Conservation (phyloP, 148 eudicot genomes). For the Polygonum aviculare region DNA sequence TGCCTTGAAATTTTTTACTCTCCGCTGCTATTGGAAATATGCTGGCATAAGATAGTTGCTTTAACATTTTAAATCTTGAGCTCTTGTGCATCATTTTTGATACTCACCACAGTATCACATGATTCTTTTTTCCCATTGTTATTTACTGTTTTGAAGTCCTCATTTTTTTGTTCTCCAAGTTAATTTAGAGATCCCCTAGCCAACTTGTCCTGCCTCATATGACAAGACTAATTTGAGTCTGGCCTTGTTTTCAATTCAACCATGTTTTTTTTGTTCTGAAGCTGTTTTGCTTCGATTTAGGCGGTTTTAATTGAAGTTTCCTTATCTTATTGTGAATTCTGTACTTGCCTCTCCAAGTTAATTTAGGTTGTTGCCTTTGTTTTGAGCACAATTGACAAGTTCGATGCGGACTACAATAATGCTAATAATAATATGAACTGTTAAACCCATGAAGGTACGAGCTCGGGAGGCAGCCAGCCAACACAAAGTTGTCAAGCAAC, state of each 20-base stretch:
- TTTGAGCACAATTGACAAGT: not conserved
- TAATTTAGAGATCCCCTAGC: not conserved
- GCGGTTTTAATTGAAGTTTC: not conserved
- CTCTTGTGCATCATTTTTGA: no score
- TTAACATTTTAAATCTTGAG: no score
- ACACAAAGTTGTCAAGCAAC: slow-evolving; percentile 24
- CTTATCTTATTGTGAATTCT: no score
- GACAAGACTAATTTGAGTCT: not conserved
- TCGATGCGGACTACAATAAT: not conserved
- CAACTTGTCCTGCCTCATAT: not conserved
- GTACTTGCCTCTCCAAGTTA: no score
- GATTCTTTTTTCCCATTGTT: no score
- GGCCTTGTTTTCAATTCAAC: not conserved
- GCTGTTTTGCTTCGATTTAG: not conserved
- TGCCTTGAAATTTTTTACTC: no score
- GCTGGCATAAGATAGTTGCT: no score
- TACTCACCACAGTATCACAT: no score
- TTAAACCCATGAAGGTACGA: slow-evolving; percentile 19
- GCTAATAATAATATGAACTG: not conserved
- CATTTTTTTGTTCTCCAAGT: no score
- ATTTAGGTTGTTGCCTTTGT: not conserved
- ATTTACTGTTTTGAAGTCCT: no score
- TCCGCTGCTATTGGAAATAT: no score
- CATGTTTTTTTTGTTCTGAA: not conserved
- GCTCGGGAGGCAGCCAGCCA: slow-evolving; percentile 29